A percentile compares a stretch with the other conserved stretches of the same genome.
Evolutionary conservation across 129 eudicot genomes (phyloP).

Genomic region (Lactuca saligna): DNA sequence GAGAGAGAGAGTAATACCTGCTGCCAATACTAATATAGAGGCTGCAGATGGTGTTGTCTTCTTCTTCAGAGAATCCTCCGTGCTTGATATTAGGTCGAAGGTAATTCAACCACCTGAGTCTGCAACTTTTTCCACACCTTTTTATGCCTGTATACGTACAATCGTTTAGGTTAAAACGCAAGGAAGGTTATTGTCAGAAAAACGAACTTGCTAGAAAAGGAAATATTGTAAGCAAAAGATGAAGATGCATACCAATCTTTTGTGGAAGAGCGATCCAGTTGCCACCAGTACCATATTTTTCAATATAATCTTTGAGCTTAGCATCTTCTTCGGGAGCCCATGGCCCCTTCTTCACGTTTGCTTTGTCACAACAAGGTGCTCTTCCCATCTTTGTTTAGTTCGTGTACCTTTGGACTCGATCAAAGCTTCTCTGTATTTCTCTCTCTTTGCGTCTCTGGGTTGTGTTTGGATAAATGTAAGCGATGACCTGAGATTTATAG

Average conservation of each 20-base stretch:
- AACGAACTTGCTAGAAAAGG: neutral
- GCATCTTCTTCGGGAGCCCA: slow-evolving; percentile 90
- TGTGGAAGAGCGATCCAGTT: slow-evolving; percentile 80
- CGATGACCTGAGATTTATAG: slow-evolving; percentile 32
- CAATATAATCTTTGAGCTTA: slow-evolving; percentile 55
- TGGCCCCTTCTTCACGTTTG: slow-evolving; percentile 72
- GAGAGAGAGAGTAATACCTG: slow-evolving; percentile 45
- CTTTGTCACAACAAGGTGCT: slow-evolving; percentile 89
- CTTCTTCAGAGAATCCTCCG: slow-evolving; percentile 94
- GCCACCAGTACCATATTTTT: slow-evolving; percentile 62
- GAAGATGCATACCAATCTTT: slow-evolving; percentile 46
- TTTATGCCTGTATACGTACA: slow-evolving; percentile 48
- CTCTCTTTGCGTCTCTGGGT: slow-evolving; percentile 17
- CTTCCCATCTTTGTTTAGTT: slow-evolving; percentile 53
- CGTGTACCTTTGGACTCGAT: slow-evolving; percentile 13
- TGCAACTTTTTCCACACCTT: slow-evolving; percentile 94
- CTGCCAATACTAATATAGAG: slow-evolving; percentile 92
- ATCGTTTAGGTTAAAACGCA: neutral
- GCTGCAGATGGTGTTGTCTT: slow-evolving; percentile 87
- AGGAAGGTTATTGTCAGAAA: neutral
- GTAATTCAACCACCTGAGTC: slow-evolving; percentile 85
- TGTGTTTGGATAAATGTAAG: slow-evolving; percentile 22
- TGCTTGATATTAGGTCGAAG: slow-evolving; percentile 79
- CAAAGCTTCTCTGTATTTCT: slow-evolving; percentile 14
- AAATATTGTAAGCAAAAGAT: neutral